Evolutionary conservation across 306 rosid species (phyloP).

Genomic region (Vigna mungo): DNA sequence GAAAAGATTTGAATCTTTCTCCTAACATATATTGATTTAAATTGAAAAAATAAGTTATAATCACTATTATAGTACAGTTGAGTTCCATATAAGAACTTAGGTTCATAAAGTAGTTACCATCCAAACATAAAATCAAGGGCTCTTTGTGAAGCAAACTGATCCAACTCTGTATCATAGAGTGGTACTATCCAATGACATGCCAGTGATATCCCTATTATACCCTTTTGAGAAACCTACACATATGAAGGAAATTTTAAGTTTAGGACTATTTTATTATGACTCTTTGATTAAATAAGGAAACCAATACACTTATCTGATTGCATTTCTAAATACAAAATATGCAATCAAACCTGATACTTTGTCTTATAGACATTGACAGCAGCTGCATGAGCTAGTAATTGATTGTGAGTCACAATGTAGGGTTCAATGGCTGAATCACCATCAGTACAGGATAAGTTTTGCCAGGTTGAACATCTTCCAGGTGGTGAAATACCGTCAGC

Average conservation of each 20-base stretch:
- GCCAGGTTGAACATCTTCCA: conserved; percentile 59
- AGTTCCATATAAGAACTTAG: neutral
- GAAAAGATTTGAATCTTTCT: too few relatives aligned
- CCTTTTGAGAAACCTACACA: conserved; percentile 54
- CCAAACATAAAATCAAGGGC: conserved; percentile 72
- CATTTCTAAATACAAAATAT: too few relatives aligned
- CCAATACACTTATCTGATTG: too few relatives aligned
- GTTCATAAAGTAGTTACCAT: conserved; percentile 54
- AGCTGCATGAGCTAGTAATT: conserved; percentile 66
- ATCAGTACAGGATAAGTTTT: conserved; percentile 46
- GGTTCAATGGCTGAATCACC: conserved; percentile 71
- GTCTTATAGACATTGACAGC: conserved; percentile 58
- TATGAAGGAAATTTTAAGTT: too few relatives aligned
- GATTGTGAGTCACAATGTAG: conserved; percentile 61
- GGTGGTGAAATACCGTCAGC: conserved; percentile 38
- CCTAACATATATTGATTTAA: too few relatives aligned
- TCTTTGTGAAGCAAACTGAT: conserved; percentile 52
- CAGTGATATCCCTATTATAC: conserved; percentile 63
- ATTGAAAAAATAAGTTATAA: neutral
- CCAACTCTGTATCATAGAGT: conserved; percentile 25
- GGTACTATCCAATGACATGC: conserved; percentile 58
- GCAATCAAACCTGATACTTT: conserved; percentile 46
- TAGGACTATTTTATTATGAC: too few relatives aligned
- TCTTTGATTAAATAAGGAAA: too few relatives aligned
- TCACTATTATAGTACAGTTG: neutral